These are phyloP conservation scores for Phialocephala sp. DNA, from an alignment of 2,329 filamentous ascomycete species.

Conservation along the genomic window DNA sequence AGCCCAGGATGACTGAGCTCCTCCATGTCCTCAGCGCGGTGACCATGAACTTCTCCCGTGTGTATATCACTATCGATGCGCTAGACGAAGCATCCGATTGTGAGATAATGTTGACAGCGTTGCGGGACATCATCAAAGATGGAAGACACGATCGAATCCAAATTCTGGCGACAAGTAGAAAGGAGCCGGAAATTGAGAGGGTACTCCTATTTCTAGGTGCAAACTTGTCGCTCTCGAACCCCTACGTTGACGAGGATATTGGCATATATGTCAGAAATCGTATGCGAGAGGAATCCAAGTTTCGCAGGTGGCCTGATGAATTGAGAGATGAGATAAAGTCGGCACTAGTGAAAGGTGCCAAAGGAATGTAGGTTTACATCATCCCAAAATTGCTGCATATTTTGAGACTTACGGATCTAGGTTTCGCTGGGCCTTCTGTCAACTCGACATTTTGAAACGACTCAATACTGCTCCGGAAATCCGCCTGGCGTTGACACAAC, in stretches of 20 bases:
- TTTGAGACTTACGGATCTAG: background rate
- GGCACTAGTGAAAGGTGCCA: background rate
- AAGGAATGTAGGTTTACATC: background rate
- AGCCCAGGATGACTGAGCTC: background rate
- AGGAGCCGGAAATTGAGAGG: too few species aligned
- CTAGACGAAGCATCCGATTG: background rate
- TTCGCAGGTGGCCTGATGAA: background rate
- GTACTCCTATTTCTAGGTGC: too few species aligned
- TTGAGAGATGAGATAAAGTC: background rate
- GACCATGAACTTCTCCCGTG: background rate
- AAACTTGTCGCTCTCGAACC: too few species aligned
- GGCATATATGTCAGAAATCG: too few species aligned
- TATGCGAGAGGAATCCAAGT: background rate
- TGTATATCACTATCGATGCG: slow-evolving; percentile 4
- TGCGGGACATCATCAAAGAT: background rate
- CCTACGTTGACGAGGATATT: too few species aligned
- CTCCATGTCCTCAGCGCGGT: background rate
- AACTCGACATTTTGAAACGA: slow-evolving; percentile 14
- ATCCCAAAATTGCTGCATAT: background rate
- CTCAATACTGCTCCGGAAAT: background rate
- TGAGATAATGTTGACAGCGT: too few species aligned
- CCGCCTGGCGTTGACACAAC: background rate
- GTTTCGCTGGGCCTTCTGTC: slow-evolving; percentile 23
- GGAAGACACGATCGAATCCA: background rate
- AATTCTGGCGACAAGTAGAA: background rate